Evolutionary conservation across 2,329 filamentous ascomycete species (phyloP), one percentile per base, ranked within the genome.

Genomic region (Neofusicoccum kwambonambiense): DNA sequence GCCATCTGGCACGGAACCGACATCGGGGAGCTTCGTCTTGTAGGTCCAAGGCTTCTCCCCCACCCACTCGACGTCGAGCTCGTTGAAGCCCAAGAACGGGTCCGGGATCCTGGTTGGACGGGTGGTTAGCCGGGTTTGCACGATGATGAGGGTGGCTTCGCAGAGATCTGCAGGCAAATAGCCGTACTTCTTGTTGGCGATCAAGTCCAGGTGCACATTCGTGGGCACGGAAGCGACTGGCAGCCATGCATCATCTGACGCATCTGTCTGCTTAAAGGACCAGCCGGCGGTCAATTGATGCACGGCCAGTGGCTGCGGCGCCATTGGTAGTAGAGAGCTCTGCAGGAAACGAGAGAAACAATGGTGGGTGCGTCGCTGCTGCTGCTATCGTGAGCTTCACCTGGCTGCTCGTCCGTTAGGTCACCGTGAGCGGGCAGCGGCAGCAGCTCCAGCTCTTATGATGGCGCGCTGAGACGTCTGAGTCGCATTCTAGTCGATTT

Each of bases 81-180:
- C 82, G 67, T 83, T 83, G 75, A 81, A 82, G 45, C 78, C 82
- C 4, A 82, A 71, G 69, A 82, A 83, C 0, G 82, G 81, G 69
- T 83, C 81, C 12, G 78, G 78, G 44, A 83, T 83, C 65, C 81
- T 83, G 69, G 54, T 58, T 45, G 54, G 54, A 41, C 22, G 39
- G 39, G 19, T 52, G 62, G 15, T 51, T 17, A 61, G 44, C 44
- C 50, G 27, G 44, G 35, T 27, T 19, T 27, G 34, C 15, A 39
- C n/a, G 13, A 19, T 47, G 62, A 37, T 58, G 42, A 34, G 37
- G 37, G 61, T 6, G 22, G 15, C 19, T 42, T 57, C 12, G n/a
- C 37, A 2, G 42, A 44, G 54, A 58, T 58, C 54, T 58, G 54
- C 54, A 15, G 39, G 54, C 54, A 58, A 58, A 58, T 58, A 39